Evolutionary conservation across 2,329 filamentous ascomycete species (phyloP), one percentile per base, ranked within the genome.

Genomic region (Colletotrichum plurivorum): DNA sequence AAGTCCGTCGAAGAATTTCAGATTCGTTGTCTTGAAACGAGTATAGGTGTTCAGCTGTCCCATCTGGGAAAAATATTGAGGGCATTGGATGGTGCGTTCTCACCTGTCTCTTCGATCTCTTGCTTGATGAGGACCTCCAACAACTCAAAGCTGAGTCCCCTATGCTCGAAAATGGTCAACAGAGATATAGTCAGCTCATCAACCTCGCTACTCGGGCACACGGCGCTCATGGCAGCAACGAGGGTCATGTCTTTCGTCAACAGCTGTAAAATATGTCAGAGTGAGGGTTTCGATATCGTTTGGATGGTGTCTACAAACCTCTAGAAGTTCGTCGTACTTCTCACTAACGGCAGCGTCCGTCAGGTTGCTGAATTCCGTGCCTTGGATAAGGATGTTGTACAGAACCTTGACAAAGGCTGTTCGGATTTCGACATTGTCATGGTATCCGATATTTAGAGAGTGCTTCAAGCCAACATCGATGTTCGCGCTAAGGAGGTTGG

Each of bases 391-490:
- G 61, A 93, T 92, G 75, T 92, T 92, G 75, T 89, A 91, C 6
- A 93, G 82, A 16, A 93, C 90, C 72, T 89, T 90, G 69, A 93
- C 87, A 75, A 93, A 92, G 2, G 90, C 90, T 5, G 89, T 92
- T 60, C 90, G 85, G 67, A 92, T 92, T 73, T 92, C 89, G 39
- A 90, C 82, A 73, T 92, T 91, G 73, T 92, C 89, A 73, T 93
- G 89, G 74, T 93, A 93, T 13, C 90, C 90, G 68, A 93, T 92
- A 69, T 88, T 90, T 15, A 93, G 79, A 2, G 90, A 92, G 75
- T 92, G 89, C 75, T 93, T 92, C 55, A 93, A 79, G 3, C 90
- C 90, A 45, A 93, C 90, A 73, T 93, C 90, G 39, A 93, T 91
- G 71, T 93, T 93, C 3, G 90, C 90, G 73, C 90, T 92, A 8